Conservation (phyloP, 208 protist genomes). For the Crithidia thermophila region DNA sequence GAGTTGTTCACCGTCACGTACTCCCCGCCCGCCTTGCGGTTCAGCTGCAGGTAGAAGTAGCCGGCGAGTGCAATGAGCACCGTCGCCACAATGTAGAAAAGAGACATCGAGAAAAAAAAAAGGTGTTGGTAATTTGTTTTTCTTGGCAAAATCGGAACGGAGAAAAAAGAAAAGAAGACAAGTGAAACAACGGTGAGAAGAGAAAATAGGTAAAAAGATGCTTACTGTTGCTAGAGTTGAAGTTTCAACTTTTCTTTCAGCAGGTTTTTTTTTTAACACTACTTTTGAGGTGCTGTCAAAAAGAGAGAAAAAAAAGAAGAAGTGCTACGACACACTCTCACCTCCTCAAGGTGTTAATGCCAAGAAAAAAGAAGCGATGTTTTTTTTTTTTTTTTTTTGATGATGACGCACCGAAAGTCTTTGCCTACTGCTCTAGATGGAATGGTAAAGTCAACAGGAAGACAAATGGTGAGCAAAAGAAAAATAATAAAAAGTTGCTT, state of each 20-base stretch:
- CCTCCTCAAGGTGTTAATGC: too few species aligned
- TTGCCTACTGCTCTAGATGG: not conserved
- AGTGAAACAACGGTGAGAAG: not conserved
- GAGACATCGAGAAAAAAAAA: constrained; percentile 19
- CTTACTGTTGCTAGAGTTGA: too few species aligned
- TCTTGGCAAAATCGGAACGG: not conserved
- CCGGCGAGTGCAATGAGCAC: constrained; percentile 46
- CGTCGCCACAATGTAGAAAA: constrained; percentile 43
- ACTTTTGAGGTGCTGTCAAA: not conserved
- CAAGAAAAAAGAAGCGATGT: not conserved
- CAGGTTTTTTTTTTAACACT: not conserved
- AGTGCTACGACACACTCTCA: not conserved
- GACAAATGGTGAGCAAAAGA: not conserved
- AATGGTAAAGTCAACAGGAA: too few species aligned
- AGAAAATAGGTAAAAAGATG: not conserved
- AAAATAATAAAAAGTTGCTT: not conserved
- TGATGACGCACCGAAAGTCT: not conserved
- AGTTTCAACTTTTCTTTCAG: too few species aligned
- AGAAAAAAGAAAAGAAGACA: constrained; percentile 17
- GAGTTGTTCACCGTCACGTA: not conserved
- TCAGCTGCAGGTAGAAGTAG: constrained; percentile 56
- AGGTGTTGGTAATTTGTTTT: too few species aligned
- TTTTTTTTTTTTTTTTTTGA: constrained; percentile 4
- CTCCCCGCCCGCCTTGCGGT: constrained; percentile 9
- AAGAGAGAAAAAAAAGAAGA: constrained; percentile 5